Evolutionary conservation across 148 eudicot genomes (phyloP).

Genomic region (Rhododendron ovatum): DNA sequence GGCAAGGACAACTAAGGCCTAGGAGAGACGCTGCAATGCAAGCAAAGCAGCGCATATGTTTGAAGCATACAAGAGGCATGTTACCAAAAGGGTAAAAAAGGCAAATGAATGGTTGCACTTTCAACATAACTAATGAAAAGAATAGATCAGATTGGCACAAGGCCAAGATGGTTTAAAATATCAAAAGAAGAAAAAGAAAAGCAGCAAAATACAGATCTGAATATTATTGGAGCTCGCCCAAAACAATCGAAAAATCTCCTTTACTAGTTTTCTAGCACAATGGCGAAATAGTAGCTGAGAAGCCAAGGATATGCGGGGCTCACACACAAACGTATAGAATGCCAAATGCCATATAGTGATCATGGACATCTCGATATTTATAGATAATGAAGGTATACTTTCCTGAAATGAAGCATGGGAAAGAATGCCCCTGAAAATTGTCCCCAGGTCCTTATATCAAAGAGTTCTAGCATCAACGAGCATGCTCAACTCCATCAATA

Average conservation of each 20-base stretch:
- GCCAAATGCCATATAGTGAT: not conserved
- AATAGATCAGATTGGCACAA: not conserved
- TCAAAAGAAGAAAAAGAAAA: not conserved
- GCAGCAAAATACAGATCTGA: not conserved
- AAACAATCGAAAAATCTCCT: not conserved
- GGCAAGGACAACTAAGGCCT: not conserved
- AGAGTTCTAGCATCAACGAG: not conserved
- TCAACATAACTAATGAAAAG: not conserved
- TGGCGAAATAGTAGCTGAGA: not conserved
- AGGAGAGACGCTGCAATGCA: conserved; percentile 1
- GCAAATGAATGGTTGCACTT: not conserved
- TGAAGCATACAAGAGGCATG: not conserved
- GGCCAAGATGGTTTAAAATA: not conserved
- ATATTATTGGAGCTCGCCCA: not conserved
- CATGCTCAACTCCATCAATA: not conserved
- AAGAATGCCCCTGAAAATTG: not conserved
- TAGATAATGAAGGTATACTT: not conserved
- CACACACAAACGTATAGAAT: not conserved
- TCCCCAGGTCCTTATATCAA: not conserved
- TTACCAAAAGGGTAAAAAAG: not conserved
- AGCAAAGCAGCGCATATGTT: not conserved
- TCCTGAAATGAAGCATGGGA: not conserved
- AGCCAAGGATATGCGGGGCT: not conserved
- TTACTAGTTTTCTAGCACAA: not conserved
- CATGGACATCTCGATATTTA: not conserved